These are phyloP conservation scores for Alternaria sp. DNA, from an alignment of 2,329 filamentous ascomycete species.

Conservation along the genomic window DNA sequence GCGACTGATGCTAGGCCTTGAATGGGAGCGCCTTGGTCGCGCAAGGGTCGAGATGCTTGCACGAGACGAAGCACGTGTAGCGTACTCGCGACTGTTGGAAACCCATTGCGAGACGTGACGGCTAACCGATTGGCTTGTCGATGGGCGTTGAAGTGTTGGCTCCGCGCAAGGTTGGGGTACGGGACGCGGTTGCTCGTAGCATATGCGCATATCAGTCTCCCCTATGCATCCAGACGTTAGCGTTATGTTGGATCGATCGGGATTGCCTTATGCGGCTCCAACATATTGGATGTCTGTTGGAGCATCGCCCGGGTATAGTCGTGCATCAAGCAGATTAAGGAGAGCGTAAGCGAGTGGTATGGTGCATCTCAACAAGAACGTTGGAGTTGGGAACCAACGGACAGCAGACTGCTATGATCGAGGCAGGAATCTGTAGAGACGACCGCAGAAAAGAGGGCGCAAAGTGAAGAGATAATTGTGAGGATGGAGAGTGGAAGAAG, in stretches of 20 bases:
- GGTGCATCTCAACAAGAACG: slow-evolving; percentile 29
- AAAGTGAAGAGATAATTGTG: background rate
- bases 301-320: slow-evolving; percentile 16
- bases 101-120: slow-evolving; percentile 48
- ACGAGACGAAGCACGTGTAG: slow-evolving; percentile 43
- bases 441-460: background rate
- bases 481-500: slow-evolving; percentile 7
- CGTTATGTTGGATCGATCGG: background rate
- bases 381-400: background rate
- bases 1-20: slow-evolving; percentile 44
- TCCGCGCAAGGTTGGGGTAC: slow-evolving; percentile 38
- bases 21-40: slow-evolving; percentile 40
- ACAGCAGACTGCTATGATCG: background rate
- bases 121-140: slow-evolving; percentile 45
- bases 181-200: slow-evolving; percentile 43
- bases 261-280: slow-evolving; percentile 19
- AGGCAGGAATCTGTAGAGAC: background rate
- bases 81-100: slow-evolving; percentile 41
- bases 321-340: slow-evolving; percentile 35
- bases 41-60: slow-evolving; percentile 41
- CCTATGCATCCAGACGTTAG: slow-evolving; percentile 27
- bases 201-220: slow-evolving; percentile 35
- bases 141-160: slow-evolving; percentile 37
- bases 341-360: slow-evolving; percentile 20
- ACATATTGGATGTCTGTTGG: slow-evolving; percentile 7